Percentiles rank a stretch among this genome's conserved stretches.
Evolutionary conservation across 495 filamentous ascomycete species (phyloP).

Genomic region (Lasiosphaeria hispida): DNA sequence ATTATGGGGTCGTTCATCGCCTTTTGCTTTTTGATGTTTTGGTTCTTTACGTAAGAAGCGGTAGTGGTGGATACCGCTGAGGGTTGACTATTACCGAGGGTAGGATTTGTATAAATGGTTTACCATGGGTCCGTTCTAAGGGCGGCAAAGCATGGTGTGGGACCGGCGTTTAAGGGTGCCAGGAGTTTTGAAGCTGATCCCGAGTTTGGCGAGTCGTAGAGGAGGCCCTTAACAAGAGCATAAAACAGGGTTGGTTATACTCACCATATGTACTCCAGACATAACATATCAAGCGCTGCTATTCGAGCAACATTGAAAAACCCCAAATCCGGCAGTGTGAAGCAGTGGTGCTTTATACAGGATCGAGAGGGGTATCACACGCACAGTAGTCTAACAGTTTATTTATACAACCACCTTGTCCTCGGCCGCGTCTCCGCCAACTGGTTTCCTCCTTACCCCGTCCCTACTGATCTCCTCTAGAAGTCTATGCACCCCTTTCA

Average conservation of each 20-base stretch:
- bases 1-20: slow-evolving; percentile 90
- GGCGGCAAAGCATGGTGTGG: slow-evolving; percentile 4
- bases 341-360: too few species aligned
- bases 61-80: background rate
- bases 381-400: background rate
- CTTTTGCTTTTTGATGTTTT: slow-evolving; percentile 81
- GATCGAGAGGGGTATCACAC: slow-evolving; percentile 6
- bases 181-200: slow-evolving; percentile 1
- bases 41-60: slow-evolving; percentile 66
- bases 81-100: background rate
- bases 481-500: slow-evolving; percentile 65
- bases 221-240: background rate
- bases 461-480: slow-evolving; percentile 54
- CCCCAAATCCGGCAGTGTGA: too few species aligned
- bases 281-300: background rate
- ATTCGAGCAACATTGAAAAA: too few species aligned
- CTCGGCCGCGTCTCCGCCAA: slow-evolving; percentile 12
- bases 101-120: background rate
- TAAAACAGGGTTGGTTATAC: background rate
- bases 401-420: background rate
- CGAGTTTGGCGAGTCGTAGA: slow-evolving; percentile 2
- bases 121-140: background rate
- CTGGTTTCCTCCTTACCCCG: slow-evolving; percentile 16
- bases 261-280: background rate
- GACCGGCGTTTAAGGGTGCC: slow-evolving; percentile 4